Percentiles rank a stretch among this genome's conserved stretches.
Conservation (phyloP, 2,329 filamentous ascomycete genomes). For the Alternaria alternata region DNA sequence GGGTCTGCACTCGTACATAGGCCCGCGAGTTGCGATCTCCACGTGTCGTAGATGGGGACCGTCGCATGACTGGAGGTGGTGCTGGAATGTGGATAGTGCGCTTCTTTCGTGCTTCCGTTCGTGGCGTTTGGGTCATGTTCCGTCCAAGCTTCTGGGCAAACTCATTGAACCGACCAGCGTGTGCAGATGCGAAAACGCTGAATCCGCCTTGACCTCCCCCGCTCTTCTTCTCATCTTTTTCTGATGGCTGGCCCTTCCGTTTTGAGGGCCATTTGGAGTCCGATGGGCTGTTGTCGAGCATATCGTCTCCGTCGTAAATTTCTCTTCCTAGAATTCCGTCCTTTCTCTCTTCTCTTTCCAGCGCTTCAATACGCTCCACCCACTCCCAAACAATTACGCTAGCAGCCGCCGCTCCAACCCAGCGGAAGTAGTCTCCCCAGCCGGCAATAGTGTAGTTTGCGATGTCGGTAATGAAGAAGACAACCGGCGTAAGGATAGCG, state of each 20-base stretch:
- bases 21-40: constrained; percentile 35
- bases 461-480: constrained; percentile 93
- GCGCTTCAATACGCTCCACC: constrained; percentile 92
- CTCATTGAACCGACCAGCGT: constrained; percentile 34
- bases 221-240: constrained; percentile 43
- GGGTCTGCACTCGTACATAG: constrained; percentile 44
- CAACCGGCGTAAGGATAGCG: constrained; percentile 85
- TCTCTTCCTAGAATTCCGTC: constrained; percentile 90
- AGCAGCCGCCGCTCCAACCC: constrained; percentile 93
- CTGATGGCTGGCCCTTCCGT: constrained; percentile 45
- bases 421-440: constrained; percentile 94
- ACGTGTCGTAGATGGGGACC: constrained; percentile 36
- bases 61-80: constrained; percentile 39
- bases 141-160: constrained; percentile 41
- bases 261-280: constrained; percentile 60
- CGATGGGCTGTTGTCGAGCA: constrained; percentile 74
- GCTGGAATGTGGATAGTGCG: constrained; percentile 45
- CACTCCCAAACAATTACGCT: constrained; percentile 99
- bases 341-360: constrained; percentile 92
- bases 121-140: constrained; percentile 38
- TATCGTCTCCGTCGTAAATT: constrained; percentile 93
- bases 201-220: constrained; percentile 31
- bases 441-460: constrained; percentile 83
- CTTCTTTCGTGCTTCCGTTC: constrained; percentile 41
- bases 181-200: constrained; percentile 36